phyloP scores from a whole-genome alignment of 2,329 filamentous ascomycete genomes.

The Didymosphaeria variabile region DNA sequence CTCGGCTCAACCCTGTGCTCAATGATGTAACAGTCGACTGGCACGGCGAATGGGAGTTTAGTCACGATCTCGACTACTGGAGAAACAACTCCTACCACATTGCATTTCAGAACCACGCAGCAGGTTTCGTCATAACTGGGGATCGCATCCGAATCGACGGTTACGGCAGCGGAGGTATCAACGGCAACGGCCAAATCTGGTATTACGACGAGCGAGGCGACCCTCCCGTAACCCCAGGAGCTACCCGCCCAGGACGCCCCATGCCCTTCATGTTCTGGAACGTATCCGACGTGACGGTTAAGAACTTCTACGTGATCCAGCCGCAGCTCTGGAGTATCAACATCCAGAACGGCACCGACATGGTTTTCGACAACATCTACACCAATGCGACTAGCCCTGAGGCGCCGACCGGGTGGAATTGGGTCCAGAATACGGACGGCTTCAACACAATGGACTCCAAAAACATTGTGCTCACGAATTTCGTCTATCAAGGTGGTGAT shows the following conservation, averaged over 20 bases:
- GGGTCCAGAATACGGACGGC: conserved; percentile 67
- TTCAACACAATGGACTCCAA: conserved; percentile 66
- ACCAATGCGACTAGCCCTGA: conserved; percentile 61
- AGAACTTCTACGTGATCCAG: conserved; percentile 61
- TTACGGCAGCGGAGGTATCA: conserved; percentile 61
- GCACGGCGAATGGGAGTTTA: conserved; percentile 63
- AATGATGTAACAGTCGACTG: conserved; percentile 63
- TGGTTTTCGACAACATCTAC: conserved; percentile 61
- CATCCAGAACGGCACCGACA: conserved; percentile 66
- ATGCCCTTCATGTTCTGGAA: conserved; percentile 70
- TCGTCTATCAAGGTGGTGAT: conserved; percentile 66
- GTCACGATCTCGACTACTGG: conserved; percentile 64
- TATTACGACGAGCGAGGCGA: conserved; percentile 59
- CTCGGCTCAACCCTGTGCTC: conserved; percentile 60
- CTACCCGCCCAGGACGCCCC: conserved; percentile 60
- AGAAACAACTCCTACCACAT: conserved; percentile 63
- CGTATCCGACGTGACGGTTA: conserved; percentile 62
- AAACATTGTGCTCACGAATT: conserved; percentile 61
- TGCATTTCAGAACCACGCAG: conserved; percentile 65
- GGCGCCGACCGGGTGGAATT: conserved; percentile 62
- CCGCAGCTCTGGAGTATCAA: conserved; percentile 64
- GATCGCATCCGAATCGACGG: conserved; percentile 62
- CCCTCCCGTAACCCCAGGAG: conserved; percentile 6
- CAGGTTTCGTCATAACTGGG: conserved; percentile 62
- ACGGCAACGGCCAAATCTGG: conserved; percentile 60